A percentile compares a stretch with the other conserved stretches of the same genome.
Conservation (phyloP, 2,329 filamentous ascomycete species). For the Exutisphaerella laricina region DNA sequence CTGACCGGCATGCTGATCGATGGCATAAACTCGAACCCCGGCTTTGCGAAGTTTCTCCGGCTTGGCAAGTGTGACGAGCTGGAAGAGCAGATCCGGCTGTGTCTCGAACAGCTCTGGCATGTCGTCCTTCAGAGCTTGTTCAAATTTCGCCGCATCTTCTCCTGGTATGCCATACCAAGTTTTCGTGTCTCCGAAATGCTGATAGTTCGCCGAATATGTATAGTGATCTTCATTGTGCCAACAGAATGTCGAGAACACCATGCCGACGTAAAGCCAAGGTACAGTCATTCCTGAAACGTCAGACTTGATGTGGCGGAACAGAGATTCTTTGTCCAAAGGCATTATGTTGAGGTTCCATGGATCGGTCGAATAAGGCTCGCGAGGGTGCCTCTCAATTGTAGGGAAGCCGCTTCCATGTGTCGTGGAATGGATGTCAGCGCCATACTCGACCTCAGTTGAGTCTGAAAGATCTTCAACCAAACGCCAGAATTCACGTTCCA, state of each 20-base stretch:
- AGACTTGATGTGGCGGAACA: slow-evolving; percentile 96
- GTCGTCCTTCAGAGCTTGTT: slow-evolving; percentile 88
- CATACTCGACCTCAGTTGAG: slow-evolving; percentile 96
- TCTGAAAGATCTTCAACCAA: slow-evolving; percentile 90
- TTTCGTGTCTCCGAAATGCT: slow-evolving; percentile 96
- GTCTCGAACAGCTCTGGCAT: slow-evolving; percentile 96
- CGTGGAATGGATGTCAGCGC: slow-evolving; percentile 95
- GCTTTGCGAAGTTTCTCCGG: slow-evolving; percentile 90
- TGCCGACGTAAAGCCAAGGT: slow-evolving; percentile 97
- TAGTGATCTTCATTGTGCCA: slow-evolving; percentile 99
- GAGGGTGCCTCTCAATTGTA: slow-evolving; percentile 83
- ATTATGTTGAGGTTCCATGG: slow-evolving; percentile 95
- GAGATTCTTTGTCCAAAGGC: slow-evolving; percentile 80
- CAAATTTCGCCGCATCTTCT: slow-evolving; percentile 89
- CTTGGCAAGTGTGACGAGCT: slow-evolving; percentile 91
- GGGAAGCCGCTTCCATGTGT: slow-evolving; percentile 97
- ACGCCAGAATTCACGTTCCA: slow-evolving; percentile 95
- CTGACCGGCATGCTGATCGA: slow-evolving; percentile 94
- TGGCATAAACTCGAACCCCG: slow-evolving; percentile 83
- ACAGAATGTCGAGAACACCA: slow-evolving; percentile 99
- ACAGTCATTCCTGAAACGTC: slow-evolving; percentile 99
- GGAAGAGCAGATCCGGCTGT: slow-evolving; percentile 91
- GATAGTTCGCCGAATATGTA: slow-evolving; percentile 95
- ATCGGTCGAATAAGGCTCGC: slow-evolving; percentile 79
- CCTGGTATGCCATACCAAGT: slow-evolving; percentile 99